A percentile compares a stretch with the other conserved stretches of the same genome.
phyloP scores from a whole-genome alignment of 2,329 filamentous ascomycete species.

The Paraconiothyrium brasiliense region DNA sequence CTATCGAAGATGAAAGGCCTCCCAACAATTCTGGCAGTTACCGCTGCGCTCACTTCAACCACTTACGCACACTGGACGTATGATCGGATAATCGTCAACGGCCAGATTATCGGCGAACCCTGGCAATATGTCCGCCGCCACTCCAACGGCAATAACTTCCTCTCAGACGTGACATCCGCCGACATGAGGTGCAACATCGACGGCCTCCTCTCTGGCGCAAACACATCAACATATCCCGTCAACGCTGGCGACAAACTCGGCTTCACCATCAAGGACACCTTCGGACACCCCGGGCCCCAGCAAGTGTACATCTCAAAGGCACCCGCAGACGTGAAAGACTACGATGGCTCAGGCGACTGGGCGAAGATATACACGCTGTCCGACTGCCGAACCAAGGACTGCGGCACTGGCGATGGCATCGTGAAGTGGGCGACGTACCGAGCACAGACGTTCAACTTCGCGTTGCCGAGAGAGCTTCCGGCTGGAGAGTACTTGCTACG shows the following conservation, averaged over 20 bases:
- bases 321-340: constrained; percentile 25
- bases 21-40: constrained; percentile 11
- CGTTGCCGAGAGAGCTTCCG: constrained; percentile 46
- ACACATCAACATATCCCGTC: constrained; percentile 37
- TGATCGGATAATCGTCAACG: constrained; percentile 40
- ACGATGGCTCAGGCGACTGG: constrained; percentile 39
- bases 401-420: constrained; percentile 23
- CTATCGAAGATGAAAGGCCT: constrained; percentile 13
- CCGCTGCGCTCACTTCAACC: not conserved
- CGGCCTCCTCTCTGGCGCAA: constrained; percentile 18
- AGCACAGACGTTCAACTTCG: constrained; percentile 41
- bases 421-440: constrained; percentile 41
- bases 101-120: constrained; percentile 30
- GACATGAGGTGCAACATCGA: constrained; percentile 37
- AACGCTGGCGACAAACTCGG: constrained; percentile 56
- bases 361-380: constrained; percentile 36
- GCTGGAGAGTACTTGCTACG: constrained; percentile 56
- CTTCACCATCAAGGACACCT: constrained; percentile 58
- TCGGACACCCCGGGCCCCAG: constrained; percentile 45
- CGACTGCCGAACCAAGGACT: constrained; percentile 46
- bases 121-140: constrained; percentile 37
- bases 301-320: constrained; percentile 41
- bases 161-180: constrained; percentile 35
- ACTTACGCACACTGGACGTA: constrained; percentile 37
- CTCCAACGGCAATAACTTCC: constrained; percentile 35